phyloP scores from a whole-genome alignment of 306 rosid species.

The Lathyrus sativus region DNA sequence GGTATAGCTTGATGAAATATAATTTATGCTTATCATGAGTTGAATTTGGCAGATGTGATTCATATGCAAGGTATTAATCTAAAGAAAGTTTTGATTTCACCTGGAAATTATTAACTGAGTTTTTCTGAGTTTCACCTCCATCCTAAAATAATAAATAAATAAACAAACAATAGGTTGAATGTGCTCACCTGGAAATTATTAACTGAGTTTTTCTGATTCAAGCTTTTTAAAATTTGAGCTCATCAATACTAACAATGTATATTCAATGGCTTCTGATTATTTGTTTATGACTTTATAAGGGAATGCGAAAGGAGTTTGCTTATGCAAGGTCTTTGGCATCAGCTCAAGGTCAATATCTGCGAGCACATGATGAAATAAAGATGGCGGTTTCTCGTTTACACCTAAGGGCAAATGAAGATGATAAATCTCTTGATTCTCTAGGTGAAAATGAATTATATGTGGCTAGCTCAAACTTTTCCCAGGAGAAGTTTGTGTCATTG shows the following conservation, averaged over 20 bases:
- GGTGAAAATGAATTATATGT: constrained; percentile 69
- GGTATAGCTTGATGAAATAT: constrained; percentile 48
- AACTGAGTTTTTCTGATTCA: not conserved
- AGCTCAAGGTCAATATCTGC: constrained; percentile 90
- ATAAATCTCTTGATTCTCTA: constrained; percentile 69
- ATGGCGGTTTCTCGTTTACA: constrained; percentile 84
- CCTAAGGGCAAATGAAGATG: constrained; percentile 63
- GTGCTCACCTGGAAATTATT: constrained; percentile 22
- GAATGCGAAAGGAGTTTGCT: constrained; percentile 91
- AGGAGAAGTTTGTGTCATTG: constrained; percentile 77
- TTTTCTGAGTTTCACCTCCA: too few species aligned
- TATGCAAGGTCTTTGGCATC: constrained; percentile 88
- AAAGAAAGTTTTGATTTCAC: constrained; percentile 7
- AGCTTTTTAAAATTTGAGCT: constrained; percentile 20
- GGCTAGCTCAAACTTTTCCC: constrained; percentile 67
- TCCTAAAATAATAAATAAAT: constrained; percentile 1
- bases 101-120: too few species aligned
- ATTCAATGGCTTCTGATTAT: constrained; percentile 31
- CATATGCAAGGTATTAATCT: constrained; percentile 22
- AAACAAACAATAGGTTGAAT: constrained; percentile 25
- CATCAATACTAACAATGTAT: constrained; percentile 5
- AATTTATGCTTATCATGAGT: constrained; percentile 23
- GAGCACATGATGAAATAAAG: constrained; percentile 91
- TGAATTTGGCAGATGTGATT: constrained; percentile 29
- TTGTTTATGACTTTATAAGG: constrained; percentile 48